Evolutionary conservation across 306 rosid genomes (phyloP).

Genomic region (Carpinus fangiana): DNA sequence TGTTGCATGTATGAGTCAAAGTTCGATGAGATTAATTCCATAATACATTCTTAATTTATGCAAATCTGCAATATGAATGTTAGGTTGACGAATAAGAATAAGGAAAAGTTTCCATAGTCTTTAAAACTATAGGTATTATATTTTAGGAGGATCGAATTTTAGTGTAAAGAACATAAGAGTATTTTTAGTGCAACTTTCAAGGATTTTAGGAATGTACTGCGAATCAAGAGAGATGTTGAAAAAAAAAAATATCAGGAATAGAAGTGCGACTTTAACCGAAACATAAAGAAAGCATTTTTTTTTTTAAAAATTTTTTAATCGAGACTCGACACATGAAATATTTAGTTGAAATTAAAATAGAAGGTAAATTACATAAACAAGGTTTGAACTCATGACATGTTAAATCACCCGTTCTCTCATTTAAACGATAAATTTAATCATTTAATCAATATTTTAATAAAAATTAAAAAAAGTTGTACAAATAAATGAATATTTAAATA

Average conservation of each 20-base stretch:
- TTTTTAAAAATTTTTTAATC: no score
- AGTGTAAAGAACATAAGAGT: conserved; percentile 7
- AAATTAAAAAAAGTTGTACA: background rate
- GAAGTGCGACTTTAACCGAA: background rate
- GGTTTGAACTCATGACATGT: no score
- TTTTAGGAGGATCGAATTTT: conserved; percentile 2
- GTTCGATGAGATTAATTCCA: background rate
- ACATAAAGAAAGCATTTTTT: background rate
- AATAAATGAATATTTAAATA: background rate
- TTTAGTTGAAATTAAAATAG: no score
- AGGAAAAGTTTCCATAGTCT: background rate
- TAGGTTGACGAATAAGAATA: conserved; percentile 10
- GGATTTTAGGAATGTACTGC: conserved; percentile 7
- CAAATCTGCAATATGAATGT: background rate
- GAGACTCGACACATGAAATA: no score
- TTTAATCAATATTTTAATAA: background rate
- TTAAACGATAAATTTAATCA: no score
- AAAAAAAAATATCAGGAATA: background rate
- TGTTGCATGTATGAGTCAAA: background rate
- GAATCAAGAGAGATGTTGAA: background rate
- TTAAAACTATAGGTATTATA: background rate
- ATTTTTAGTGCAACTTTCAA: conserved; percentile 5
- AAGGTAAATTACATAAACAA: no score
- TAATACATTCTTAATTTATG: background rate
- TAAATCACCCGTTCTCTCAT: no score